These are phyloP conservation scores for Barbatosphaeria neglecta DNA, from an alignment of 495 filamentous ascomycete species.

Conservation along the genomic window DNA sequence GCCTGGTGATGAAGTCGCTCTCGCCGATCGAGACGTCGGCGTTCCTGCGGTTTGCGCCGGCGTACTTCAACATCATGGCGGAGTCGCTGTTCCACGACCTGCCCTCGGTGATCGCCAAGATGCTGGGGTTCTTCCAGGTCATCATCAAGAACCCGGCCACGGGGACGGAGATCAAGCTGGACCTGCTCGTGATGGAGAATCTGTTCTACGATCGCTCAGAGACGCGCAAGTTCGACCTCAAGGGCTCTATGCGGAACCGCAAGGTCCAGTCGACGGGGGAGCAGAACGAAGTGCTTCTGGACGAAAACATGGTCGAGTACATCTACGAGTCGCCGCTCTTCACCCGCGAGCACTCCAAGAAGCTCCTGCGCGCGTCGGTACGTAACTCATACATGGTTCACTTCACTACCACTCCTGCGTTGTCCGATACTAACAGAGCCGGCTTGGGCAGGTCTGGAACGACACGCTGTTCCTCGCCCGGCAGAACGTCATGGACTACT, in stretches of 20 bases:
- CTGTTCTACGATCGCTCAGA: slow-evolving; percentile 92
- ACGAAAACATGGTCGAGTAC: slow-evolving; percentile 99
- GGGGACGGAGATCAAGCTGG: slow-evolving; percentile 88
- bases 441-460: slow-evolving; percentile 52
- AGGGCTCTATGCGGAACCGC: slow-evolving; percentile 96
- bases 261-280: slow-evolving; percentile 92
- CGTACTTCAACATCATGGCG: slow-evolving; percentile 95
- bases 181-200: slow-evolving; percentile 94
- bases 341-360: slow-evolving; percentile 84
- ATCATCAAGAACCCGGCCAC: slow-evolving; percentile 90
- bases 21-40: slow-evolving; percentile 84
- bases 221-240: slow-evolving; percentile 91
- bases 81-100: slow-evolving; percentile 93
- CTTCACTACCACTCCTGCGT: background rate
- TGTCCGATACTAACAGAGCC: background rate
- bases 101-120: slow-evolving; percentile 95
- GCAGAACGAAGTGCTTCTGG: slow-evolving; percentile 87
- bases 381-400: background rate
- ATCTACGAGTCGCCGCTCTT: slow-evolving; percentile 97
- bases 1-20: slow-evolving; percentile 70
- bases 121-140: slow-evolving; percentile 97
- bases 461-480: slow-evolving; percentile 87
- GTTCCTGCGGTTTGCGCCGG: slow-evolving; percentile 87
- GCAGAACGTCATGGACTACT: slow-evolving; percentile 98
- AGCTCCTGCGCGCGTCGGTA: slow-evolving; percentile 67